Evolutionary conservation across 2,329 filamentous ascomycete genomes (phyloP), one percentile per base, ranked within the genome.

Genomic region (Didymella sp.): DNA sequence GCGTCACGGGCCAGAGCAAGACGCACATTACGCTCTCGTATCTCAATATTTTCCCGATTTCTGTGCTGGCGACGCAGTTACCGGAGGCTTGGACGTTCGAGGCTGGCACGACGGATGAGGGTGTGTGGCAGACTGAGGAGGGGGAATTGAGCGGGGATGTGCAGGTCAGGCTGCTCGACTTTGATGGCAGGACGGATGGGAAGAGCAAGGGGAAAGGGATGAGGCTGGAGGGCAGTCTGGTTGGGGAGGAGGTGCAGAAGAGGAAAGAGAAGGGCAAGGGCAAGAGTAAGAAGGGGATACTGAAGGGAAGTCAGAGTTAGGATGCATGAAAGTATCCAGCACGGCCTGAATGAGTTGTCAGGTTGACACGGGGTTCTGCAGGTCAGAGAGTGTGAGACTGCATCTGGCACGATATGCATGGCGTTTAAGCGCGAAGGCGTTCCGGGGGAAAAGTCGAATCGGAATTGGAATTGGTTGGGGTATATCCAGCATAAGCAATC

Each of bases 31-130:
- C 94, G 19, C 85, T 97, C 2, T 87, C 96, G 11, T 95, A 92
- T 74, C 93, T 92, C 78, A 94, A 94, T 75, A 86, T 92, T 63
- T 98, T 98, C 82, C 96, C 95, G 66, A 91, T 94, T 1, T 91
- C 89, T 40, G 90, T 99, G 58, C 89, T 94, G 68, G 83, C 88
- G 21, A 85, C 85, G 59, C 83, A 91, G 31, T 80, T 99, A 15
- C 95, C 95, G 0, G 76, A 79, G 13, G 84, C 85, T 22, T 99
- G 94, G 95, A 86, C 81, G 59, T 98, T 92, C 89, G 72, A 78
- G 49, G 17, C 60, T 12, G 35, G 35, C 15, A 22, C 19, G 9
- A 38, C 35, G 35, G 35, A 38, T 22, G 19, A 85, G 41, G 83
- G 85, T 22, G 89, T 91, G 77, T 98, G 91, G 86, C 84, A 88